Evolutionary conservation across 495 filamentous ascomycete genomes (phyloP).

Genomic region (Tuber indicum): DNA sequence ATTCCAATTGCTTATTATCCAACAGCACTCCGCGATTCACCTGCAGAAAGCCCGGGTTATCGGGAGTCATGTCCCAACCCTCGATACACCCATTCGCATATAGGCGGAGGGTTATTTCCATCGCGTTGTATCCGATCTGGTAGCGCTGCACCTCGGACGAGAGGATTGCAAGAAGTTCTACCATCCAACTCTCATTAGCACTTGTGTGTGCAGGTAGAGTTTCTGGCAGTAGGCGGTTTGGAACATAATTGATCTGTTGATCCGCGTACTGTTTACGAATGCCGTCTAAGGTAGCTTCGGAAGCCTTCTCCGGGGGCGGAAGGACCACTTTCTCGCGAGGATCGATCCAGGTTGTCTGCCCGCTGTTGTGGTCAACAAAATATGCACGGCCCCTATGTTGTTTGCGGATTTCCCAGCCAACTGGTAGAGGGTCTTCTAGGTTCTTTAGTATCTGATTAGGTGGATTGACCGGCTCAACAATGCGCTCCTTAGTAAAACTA

Average conservation of each 20-base stretch:
- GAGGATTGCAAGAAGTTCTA: background rate
- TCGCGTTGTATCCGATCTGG: background rate
- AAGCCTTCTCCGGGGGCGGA: background rate
- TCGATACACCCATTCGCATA: background rate
- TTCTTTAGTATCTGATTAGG: background rate
- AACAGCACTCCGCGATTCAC: background rate
- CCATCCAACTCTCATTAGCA: background rate
- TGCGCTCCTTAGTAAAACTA: background rate
- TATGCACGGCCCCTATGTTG: background rate
- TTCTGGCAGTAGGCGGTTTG: background rate
- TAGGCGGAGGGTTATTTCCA: background rate
- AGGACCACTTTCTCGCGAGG: background rate
- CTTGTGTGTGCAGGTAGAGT: background rate
- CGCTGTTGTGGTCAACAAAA: slow-evolving; percentile 7
- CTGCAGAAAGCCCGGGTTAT: background rate
- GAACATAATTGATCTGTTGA: background rate
- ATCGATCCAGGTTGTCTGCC: slow-evolving; percentile 5
- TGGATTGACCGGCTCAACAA: background rate
- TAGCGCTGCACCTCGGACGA: background rate
- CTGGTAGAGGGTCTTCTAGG: background rate
- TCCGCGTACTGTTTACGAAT: background rate
- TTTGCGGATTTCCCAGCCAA: background rate
- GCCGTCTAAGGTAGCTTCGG: background rate
- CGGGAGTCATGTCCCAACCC: background rate
- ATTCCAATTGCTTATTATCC: background rate